Evolutionary conservation across 164 flowering plant genomes (phyloP).

Genomic region (Sedum album): DNA sequence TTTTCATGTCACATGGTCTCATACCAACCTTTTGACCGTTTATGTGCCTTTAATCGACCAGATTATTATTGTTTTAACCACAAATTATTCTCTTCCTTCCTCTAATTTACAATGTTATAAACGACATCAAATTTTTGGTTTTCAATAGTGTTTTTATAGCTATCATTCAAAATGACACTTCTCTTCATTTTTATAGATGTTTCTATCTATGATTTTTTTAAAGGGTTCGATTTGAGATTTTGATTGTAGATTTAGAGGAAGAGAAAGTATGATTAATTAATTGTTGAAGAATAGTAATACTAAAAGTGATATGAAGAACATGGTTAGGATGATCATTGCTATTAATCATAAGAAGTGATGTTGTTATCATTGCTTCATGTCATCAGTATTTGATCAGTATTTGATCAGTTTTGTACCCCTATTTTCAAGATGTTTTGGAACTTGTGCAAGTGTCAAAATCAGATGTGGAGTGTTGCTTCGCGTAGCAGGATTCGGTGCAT

Average conservation of each 20-base stretch:
- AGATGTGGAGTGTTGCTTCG: no score
- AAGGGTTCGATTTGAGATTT: neutral
- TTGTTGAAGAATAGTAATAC: neutral
- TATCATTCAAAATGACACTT: no score
- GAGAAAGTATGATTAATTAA: neutral
- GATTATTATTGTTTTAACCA: neutral
- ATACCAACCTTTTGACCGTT: conserved; percentile 3
- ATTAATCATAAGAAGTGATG: neutral
- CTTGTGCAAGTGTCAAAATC: neutral
- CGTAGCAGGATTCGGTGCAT: no score
- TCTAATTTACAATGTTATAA: no score
- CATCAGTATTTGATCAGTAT: neutral
- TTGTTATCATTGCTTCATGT: conserved; percentile 3
- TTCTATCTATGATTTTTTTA: neutral
- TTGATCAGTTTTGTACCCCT: neutral
- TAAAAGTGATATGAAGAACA: neutral
- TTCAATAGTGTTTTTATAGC: no score
- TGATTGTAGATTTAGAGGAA: neutral
- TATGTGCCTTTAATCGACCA: neutral
- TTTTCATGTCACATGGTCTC: conserved; percentile 1
- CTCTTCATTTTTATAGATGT: no score
- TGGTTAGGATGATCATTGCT: neutral
- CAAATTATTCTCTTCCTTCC: neutral
- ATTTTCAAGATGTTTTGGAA: neutral
- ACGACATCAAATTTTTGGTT: no score